Evolutionary conservation across 768 basidiomycete species (phyloP), one percentile per base, ranked within the genome.

Genomic region (Lyophyllum decastes): DNA sequence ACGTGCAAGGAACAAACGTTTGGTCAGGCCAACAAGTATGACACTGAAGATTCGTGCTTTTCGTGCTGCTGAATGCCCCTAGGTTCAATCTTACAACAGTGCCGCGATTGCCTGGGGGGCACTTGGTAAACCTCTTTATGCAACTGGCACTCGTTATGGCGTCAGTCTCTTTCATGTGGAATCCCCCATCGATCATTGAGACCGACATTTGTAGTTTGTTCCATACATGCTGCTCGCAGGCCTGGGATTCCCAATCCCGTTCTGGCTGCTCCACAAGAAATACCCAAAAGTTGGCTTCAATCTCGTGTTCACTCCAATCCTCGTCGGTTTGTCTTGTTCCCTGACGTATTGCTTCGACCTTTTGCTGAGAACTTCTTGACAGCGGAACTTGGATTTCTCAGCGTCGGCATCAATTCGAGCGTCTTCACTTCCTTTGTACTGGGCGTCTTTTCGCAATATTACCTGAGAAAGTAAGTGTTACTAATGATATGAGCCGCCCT

Each of bases 91-190:
- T 9, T 83, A 80, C 66, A 83, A 84, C 69, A 78, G 74, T 46
- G 76, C 73, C 52, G 83, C 82, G 10, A 75, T 84, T 43, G 75
- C 82, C 0, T 85, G 82, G 81, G 83, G 83, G 27, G 83, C 80
- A 1, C 78, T 84, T 26, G 79, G 77, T 10, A 78, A 79, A 59
- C 73, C 75, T 30, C 66, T 82, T 2, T 82, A 77, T 59, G 74
- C 74, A 3, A 73, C 76, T 1, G 77, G 76, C 17, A 73, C 74
- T 1, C 72, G 73, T 9, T 83, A 82, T 63, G 76, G 75, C 51
- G 78, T 78, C 59, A 66, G 64, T 59, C 61, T 44, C 49, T 54
- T 25, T 60, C 17, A 53, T 55, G 61, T 60, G 49, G 63, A 64
- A 17, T 60, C 58, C 5, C 17, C 21, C 26, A n/a, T 26, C 19